These are phyloP conservation scores for Ceratocystis destructans DNA, from an alignment of 2,329 filamentous ascomycete genomes.

Conservation along the genomic window DNA sequence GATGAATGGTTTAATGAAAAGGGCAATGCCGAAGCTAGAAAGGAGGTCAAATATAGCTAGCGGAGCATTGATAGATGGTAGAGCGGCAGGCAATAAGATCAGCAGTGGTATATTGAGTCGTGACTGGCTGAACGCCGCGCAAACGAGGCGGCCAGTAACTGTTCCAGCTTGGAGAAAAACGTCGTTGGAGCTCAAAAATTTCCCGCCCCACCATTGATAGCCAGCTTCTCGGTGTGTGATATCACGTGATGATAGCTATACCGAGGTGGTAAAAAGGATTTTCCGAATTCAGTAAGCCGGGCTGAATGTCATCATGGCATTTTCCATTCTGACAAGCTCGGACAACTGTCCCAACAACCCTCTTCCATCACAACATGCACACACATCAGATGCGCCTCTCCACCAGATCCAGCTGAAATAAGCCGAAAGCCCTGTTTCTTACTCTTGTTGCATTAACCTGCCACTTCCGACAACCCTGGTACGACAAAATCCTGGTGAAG, in stretches of 20 bases:
- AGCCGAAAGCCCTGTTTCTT: too few relatives aligned
- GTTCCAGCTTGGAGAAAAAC: constrained; percentile 7
- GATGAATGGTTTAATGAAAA: not conserved
- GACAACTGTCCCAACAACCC: too few relatives aligned
- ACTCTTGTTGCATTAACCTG: too few relatives aligned
- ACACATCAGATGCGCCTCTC: too few relatives aligned
- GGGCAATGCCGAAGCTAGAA: not conserved
- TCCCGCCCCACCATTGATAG: constrained; percentile 7
- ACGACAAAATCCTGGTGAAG: too few relatives aligned
- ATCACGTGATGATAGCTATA: not conserved
- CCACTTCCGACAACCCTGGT: too few relatives aligned
- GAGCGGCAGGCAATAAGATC: not conserved
- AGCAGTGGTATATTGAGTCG: not conserved
- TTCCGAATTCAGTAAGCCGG: too few relatives aligned
- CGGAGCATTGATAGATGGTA: not conserved
- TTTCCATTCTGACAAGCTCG: too few relatives aligned
- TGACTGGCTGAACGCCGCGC: not conserved
- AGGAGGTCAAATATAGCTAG: not conserved
- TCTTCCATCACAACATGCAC: too few relatives aligned
- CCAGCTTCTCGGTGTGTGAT: not conserved
- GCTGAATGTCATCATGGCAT: too few relatives aligned
- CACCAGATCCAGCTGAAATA: too few relatives aligned
- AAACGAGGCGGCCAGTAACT: not conserved
- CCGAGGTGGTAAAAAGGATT: not conserved
- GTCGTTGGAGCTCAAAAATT: constrained; percentile 8